Evolutionary conservation across 805 yeast genomes (phyloP).

Genomic region (Metschnikowia hibisci): DNA sequence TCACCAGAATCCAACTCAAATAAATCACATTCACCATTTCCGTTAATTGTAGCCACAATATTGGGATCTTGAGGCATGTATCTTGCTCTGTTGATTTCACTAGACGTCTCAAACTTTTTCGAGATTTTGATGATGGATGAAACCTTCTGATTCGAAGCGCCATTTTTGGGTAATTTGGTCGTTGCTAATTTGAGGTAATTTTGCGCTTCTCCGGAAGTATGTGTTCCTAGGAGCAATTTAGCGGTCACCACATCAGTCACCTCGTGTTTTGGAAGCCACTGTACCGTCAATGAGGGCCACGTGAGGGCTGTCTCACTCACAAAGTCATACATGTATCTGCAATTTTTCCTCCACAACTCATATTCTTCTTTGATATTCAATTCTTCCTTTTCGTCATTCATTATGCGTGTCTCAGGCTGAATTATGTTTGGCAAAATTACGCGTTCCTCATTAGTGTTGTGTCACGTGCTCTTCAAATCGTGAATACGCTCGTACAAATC

Average conservation of each 20-base stretch:
- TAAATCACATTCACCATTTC: slow-evolving; percentile 56
- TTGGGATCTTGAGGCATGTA: slow-evolving; percentile 59
- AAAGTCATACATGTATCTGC: slow-evolving; percentile 78
- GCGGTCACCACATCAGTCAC: slow-evolving; percentile 35
- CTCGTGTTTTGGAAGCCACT: slow-evolving; percentile 59
- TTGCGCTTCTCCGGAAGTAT: slow-evolving; percentile 64
- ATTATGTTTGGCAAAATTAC: not conserved
- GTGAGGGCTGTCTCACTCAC: slow-evolving; percentile 74
- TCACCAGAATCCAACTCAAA: slow-evolving; percentile 40
- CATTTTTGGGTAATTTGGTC: slow-evolving; percentile 48
- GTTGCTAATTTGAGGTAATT: slow-evolving; percentile 65
- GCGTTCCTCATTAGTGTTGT: not conserved
- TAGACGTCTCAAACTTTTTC: slow-evolving; percentile 55
- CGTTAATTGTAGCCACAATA: slow-evolving; percentile 63
- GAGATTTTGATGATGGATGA: slow-evolving; percentile 57
- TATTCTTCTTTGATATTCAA: slow-evolving; percentile 58
- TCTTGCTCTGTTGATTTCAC: slow-evolving; percentile 73
- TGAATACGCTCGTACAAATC: too few relatives aligned
- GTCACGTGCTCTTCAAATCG: slow-evolving; percentile 3
- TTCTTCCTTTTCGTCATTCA: slow-evolving; percentile 12
- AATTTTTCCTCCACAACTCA: slow-evolving; percentile 75
- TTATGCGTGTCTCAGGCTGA: not conserved
- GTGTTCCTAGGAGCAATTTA: slow-evolving; percentile 63
- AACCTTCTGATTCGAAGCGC: slow-evolving; percentile 21
- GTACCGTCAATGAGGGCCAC: slow-evolving; percentile 80